These are phyloP conservation scores for Bremia lactucae DNA, from an alignment of 352 stramenopile genomes.

Conservation along the genomic window DNA sequence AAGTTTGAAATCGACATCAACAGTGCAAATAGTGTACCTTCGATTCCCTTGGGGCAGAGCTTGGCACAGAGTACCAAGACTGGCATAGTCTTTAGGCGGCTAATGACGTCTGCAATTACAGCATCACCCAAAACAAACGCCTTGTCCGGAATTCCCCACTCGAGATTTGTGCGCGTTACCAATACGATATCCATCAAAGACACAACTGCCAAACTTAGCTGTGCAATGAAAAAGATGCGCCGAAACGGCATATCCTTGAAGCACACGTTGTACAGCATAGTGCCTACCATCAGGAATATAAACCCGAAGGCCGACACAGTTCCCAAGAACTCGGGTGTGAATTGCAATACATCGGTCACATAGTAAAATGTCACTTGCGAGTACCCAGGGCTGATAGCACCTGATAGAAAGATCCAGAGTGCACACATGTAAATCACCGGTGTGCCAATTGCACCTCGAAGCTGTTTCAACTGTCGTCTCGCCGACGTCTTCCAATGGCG, in stretches of 20 bases:
- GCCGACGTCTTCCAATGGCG: conserved; percentile 43
- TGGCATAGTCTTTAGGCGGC: conserved; percentile 84
- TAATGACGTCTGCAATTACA: conserved; percentile 81
- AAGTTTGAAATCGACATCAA: conserved; percentile 97
- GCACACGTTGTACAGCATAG: conserved; percentile 75
- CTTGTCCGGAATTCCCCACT: conserved; percentile 89
- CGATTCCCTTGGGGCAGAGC: conserved; percentile 91
- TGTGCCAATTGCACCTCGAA: conserved; percentile 76
- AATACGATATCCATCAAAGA: conserved; percentile 78
- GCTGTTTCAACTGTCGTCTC: conserved; percentile 36
- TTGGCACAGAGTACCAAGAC: conserved; percentile 91
- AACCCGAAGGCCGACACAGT: conserved; percentile 70
- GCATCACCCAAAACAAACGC: conserved; percentile 93
- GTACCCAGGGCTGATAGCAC: conserved; percentile 87
- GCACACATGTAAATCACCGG: conserved; percentile 92
- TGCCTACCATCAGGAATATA: conserved; percentile 70
- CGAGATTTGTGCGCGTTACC: conserved; percentile 87
- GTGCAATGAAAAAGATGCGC: conserved; percentile 86
- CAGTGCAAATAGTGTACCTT: conserved; percentile 94
- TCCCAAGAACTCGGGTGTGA: conserved; percentile 93
- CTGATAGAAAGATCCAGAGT: conserved; percentile 93
- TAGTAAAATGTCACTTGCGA: conserved; percentile 95
- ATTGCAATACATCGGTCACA: conserved; percentile 89
- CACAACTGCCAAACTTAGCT: conserved; percentile 60
- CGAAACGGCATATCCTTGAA: conserved; percentile 89